Evolutionary conservation across 495 filamentous ascomycete genomes (phyloP).

Genomic region (Trichoderma parareesei): DNA sequence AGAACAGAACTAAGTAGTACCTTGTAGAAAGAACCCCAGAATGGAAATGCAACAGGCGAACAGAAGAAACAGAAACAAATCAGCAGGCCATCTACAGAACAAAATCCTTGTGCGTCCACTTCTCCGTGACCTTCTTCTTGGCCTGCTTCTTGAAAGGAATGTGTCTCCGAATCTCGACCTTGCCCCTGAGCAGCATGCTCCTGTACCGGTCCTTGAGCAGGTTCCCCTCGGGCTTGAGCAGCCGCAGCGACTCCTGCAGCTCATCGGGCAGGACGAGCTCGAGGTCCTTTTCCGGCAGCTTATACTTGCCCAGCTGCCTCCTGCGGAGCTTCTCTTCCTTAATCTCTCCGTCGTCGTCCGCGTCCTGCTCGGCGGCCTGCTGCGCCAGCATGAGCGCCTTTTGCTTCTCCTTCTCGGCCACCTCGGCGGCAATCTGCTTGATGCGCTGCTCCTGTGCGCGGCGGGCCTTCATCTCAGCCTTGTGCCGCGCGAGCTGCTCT

Average conservation of each 20-base stretch:
- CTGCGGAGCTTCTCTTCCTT: conserved; percentile 62
- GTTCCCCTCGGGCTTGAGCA: conserved; percentile 91
- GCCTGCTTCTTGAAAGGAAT: conserved; percentile 71
- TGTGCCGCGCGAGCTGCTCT: conserved; percentile 62
- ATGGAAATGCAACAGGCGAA: background rate
- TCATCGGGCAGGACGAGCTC: conserved; percentile 92
- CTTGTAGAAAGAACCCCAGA: background rate
- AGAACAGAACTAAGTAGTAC: no score
- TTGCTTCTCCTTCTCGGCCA: conserved; percentile 49
- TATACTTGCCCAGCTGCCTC: conserved; percentile 68
- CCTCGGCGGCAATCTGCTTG: conserved; percentile 54
- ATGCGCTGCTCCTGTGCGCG: conserved; percentile 57
- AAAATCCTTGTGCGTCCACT: conserved; percentile 97
- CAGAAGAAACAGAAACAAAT: background rate
- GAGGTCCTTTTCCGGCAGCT: conserved; percentile 66
- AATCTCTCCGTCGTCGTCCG: conserved; percentile 35
- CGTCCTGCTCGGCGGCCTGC: conserved; percentile 22
- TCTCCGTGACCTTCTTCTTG: conserved; percentile 75
- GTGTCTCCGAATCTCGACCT: conserved; percentile 72
- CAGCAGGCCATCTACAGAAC: conserved; percentile 21
- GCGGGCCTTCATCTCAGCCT: conserved; percentile 61
- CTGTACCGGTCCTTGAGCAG: conserved; percentile 85
- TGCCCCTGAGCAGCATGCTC: conserved; percentile 78
- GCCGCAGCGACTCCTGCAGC: conserved; percentile 78
- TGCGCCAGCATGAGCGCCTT: conserved; percentile 30